Evolutionary conservation across 2,329 filamentous ascomycete genomes (phyloP).

Genomic region (Beauveria sp.): DNA sequence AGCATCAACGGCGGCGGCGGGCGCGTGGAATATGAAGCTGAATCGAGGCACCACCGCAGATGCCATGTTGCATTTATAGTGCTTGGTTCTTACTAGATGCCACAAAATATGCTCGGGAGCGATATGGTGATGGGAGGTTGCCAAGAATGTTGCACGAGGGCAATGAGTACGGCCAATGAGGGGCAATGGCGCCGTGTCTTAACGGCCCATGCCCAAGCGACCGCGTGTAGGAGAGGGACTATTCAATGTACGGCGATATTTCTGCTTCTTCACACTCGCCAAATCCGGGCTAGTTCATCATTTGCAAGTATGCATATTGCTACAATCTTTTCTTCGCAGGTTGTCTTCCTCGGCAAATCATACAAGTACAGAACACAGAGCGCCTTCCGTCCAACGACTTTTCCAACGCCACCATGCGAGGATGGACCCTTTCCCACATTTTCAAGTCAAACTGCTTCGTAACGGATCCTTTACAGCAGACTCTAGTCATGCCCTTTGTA

Average conservation of each 20-base stretch:
- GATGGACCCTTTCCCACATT: not conserved
- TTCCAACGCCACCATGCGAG: not conserved
- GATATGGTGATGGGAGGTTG: too few relatives aligned
- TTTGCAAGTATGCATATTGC: not conserved
- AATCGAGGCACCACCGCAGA: constrained; percentile 14
- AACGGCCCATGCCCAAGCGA: not conserved
- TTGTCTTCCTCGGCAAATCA: too few relatives aligned
- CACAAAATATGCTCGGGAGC: too few relatives aligned
- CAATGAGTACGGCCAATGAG: not conserved
- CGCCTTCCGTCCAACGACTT: not conserved
- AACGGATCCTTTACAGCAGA: not conserved
- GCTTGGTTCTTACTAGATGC: not conserved
- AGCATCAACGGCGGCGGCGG: constrained; percentile 33
- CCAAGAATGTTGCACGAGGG: not conserved
- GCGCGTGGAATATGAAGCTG: constrained; percentile 44
- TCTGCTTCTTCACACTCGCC: too few relatives aligned
- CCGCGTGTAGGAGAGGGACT: too few relatives aligned
- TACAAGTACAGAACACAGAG: too few relatives aligned
- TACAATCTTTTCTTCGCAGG: too few relatives aligned
- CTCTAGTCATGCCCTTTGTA: too few relatives aligned
- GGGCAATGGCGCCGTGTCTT: not conserved
- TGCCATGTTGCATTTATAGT: not conserved
- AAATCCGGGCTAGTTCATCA: too few relatives aligned
- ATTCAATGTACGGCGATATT: too few relatives aligned
- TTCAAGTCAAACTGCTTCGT: not conserved